These are phyloP conservation scores for Fusarium chuoi DNA, from an alignment of 2,329 filamentous ascomycete species.

Conservation along the genomic window DNA sequence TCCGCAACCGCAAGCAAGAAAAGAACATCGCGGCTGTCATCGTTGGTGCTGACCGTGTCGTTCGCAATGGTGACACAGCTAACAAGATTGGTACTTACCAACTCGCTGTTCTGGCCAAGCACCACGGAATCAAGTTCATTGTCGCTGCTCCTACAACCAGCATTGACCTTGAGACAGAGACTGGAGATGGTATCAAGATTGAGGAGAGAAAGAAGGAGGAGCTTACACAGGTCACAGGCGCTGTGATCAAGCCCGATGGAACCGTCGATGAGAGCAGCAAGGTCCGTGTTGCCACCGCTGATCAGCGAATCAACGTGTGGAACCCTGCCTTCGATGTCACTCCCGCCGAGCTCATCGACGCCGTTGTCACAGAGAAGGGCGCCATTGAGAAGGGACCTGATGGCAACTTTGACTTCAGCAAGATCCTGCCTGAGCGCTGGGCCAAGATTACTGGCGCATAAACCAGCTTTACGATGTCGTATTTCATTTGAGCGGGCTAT, in stretches of 20 bases:
- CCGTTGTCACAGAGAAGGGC: constrained; percentile 91
- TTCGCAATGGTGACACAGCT: constrained; percentile 95
- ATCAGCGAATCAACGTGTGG: constrained; percentile 85
- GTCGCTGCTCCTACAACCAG: constrained; percentile 95
- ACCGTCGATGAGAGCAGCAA: constrained; percentile 70
- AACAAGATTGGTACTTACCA: constrained; percentile 99
- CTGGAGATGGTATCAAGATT: constrained; percentile 84
- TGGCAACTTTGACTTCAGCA: constrained; percentile 74
- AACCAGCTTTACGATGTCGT: constrained; percentile 7
- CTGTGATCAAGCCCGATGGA: constrained; percentile 71
- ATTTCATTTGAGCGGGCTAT: constrained; percentile 28
- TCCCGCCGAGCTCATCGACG: constrained; percentile 87
- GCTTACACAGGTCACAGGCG: constrained; percentile 85
- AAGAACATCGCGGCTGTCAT: constrained; percentile 86
- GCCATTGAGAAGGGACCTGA: constrained; percentile 80
- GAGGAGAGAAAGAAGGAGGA: constrained; percentile 87
- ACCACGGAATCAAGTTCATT: constrained; percentile 92
- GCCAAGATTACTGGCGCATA: constrained; percentile 45
- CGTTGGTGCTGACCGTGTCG: constrained; percentile 94
- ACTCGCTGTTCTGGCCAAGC: constrained; percentile 86
- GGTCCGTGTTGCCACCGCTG: constrained; percentile 82
- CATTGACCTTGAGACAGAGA: constrained; percentile 84
- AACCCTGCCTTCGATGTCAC: constrained; percentile 98
- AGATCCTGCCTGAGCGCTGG: constrained; percentile 68
- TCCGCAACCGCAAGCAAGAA: constrained; percentile 69